A percentile compares a stretch with the other conserved stretches of the same genome.
phyloP scores from a whole-genome alignment of 495 filamentous ascomycete species.

The Neurospora sublineolata region DNA sequence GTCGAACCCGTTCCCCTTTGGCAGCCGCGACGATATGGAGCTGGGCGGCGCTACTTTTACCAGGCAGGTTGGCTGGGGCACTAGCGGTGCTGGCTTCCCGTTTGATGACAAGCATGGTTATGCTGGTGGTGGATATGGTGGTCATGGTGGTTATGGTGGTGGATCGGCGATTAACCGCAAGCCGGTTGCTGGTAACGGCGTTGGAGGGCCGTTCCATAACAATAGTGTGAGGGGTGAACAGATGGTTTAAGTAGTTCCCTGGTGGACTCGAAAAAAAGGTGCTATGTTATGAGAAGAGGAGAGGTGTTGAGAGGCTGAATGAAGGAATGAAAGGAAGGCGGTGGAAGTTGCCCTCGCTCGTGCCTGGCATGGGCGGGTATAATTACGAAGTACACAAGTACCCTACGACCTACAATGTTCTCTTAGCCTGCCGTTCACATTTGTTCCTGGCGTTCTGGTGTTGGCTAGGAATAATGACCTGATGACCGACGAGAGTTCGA shows the following conservation, averaged over 20 bases:
- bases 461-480: neutral
- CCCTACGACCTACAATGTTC: neutral
- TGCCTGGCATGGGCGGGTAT: neutral
- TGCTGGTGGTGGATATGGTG: neutral
- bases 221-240: neutral
- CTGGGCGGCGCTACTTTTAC: conserved; percentile 33
- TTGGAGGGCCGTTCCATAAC: neutral
- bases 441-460: neutral
- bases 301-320: neutral
- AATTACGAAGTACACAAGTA: neutral
- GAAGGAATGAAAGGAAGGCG: neutral
- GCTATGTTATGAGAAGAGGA: neutral
- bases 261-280: neutral
- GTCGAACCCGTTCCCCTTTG: conserved; percentile 18
- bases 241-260: neutral
- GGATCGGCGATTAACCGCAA: neutral
- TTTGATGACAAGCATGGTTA: conserved; percentile 6
- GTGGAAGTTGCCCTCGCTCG: neutral
- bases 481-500: neutral
- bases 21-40: conserved; percentile 17
- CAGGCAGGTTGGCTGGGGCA: conserved; percentile 36
- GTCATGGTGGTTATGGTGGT: neutral
- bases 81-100: conserved; percentile 3
- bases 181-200: neutral
- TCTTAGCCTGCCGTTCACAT: neutral